phyloP scores from a whole-genome alignment of 202 grass and related monocot genomes.

The Musa balbisiana region DNA sequence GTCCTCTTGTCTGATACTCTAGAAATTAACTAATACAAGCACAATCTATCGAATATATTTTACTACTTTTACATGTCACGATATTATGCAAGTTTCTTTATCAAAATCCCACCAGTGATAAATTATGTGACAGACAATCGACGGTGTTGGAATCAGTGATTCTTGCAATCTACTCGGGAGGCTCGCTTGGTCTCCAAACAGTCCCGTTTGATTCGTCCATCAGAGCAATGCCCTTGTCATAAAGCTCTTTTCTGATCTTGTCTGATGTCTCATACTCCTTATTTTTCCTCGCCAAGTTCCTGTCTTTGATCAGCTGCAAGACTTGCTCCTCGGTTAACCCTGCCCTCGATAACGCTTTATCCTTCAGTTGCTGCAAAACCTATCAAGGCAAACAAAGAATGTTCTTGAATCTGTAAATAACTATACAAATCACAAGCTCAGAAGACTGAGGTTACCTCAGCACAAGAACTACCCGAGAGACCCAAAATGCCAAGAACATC shows the following conservation, averaged over 20 bases:
- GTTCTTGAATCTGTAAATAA: not conserved
- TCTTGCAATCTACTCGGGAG: not conserved
- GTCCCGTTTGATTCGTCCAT: conserved; percentile 77
- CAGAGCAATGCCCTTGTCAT: conserved; percentile 46
- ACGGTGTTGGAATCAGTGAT: not conserved
- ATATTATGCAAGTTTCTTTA: too few species aligned
- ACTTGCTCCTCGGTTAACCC: conserved; percentile 46
- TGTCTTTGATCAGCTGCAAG: conserved; percentile 52
- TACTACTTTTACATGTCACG: too few species aligned
- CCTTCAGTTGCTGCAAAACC: conserved; percentile 71
- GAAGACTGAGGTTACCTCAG: conserved; percentile 27
- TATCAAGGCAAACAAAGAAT: not conserved
- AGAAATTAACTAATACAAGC: too few species aligned
- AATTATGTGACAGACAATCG: too few species aligned
- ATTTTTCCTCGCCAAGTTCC: conserved; percentile 59
- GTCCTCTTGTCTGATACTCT: too few species aligned
- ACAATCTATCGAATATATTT: too few species aligned
- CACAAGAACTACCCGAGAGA: conserved; percentile 44
- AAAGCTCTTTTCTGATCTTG: conserved; percentile 58
- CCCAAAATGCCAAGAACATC: conserved; percentile 55
- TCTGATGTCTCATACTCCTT: conserved; percentile 70
- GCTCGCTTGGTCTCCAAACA: conserved; percentile 67
- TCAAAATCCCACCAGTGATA: too few species aligned
- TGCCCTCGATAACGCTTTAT: conserved; percentile 59
- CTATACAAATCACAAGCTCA: not conserved